phyloP scores from a whole-genome alignment of 2,329 filamentous ascomycete genomes.

The Plectosphaerella sp. region DNA sequence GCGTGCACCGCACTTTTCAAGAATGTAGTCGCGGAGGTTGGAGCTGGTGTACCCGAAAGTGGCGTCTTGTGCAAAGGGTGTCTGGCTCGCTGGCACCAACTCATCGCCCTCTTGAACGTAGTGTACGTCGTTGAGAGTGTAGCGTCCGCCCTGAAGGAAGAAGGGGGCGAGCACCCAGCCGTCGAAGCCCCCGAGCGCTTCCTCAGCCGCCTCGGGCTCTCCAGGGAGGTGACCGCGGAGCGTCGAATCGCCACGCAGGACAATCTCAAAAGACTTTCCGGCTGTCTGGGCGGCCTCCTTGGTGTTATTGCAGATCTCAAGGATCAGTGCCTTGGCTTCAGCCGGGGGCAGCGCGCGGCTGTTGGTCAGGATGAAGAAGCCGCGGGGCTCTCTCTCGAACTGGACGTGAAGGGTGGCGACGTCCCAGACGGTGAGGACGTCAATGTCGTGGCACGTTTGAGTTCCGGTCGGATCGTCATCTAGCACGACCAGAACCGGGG shows the following conservation, averaged over 20 bases:
- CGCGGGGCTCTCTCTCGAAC: slow-evolving; percentile 21
- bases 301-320: slow-evolving; percentile 46
- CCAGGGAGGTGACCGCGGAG: slow-evolving; percentile 52
- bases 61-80: slow-evolving; percentile 52
- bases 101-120: slow-evolving; percentile 49
- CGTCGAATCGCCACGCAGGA: slow-evolving; percentile 53
- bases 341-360: slow-evolving; percentile 48
- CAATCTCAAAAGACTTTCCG: slow-evolving; percentile 43
- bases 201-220: slow-evolving; percentile 47
- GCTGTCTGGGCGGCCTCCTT: slow-evolving; percentile 34
- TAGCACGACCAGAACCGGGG: slow-evolving; percentile 28
- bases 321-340: slow-evolving; percentile 41
- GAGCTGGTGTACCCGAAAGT: slow-evolving; percentile 54
- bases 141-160: slow-evolving; percentile 54
- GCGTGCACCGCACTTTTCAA: slow-evolving; percentile 38
- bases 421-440: slow-evolving; percentile 51
- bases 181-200: slow-evolving; percentile 43
- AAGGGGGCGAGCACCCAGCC: slow-evolving; percentile 54
- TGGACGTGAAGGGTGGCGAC: slow-evolving; percentile 13
- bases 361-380: slow-evolving; percentile 59
- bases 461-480: slow-evolving; percentile 58
- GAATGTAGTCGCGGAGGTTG: slow-evolving; percentile 46
- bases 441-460: slow-evolving; percentile 55
- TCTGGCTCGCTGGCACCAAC: slow-evolving; percentile 45
- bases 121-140: slow-evolving; percentile 53